phyloP scores from a whole-genome alignment of 768 basidiomycete species.

The Suillus fuscotomentosus region DNA sequence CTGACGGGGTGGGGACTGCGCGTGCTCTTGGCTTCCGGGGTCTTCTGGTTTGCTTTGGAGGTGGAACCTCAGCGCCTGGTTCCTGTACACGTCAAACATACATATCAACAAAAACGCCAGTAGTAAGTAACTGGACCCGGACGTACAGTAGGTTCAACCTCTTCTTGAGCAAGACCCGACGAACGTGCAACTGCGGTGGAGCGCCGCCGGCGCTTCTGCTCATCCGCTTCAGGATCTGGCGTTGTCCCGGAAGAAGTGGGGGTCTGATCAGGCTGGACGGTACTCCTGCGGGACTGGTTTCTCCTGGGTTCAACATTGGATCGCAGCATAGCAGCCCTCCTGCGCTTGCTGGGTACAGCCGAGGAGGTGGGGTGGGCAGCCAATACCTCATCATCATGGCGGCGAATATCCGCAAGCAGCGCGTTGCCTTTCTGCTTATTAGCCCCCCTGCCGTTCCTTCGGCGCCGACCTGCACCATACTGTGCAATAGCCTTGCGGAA shows the following conservation, averaged over 20 bases:
- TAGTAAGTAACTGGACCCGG: neutral
- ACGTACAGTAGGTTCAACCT: slow-evolving; percentile 16
- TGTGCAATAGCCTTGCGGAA: slow-evolving; percentile 75
- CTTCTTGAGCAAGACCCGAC: slow-evolving; percentile 29
- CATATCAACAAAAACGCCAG: neutral
- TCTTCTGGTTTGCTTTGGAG: slow-evolving; percentile 29
- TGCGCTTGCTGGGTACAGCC: slow-evolving; percentile 35
- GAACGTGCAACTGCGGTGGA: slow-evolving; percentile 27
- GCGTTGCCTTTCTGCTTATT: slow-evolving; percentile 83
- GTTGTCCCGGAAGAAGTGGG: slow-evolving; percentile 44
- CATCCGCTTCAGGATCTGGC: slow-evolving; percentile 71
- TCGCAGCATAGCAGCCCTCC: slow-evolving; percentile 31
- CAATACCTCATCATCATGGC: slow-evolving; percentile 56
- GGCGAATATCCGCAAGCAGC: slow-evolving; percentile 75
- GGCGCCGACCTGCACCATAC: slow-evolving; percentile 65
- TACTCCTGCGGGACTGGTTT: slow-evolving; percentile 36
- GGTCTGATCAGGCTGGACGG: slow-evolving; percentile 47
- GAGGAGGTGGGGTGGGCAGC: slow-evolving; percentile 25
- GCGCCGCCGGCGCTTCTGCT: slow-evolving; percentile 40
- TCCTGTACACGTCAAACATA: slow-evolving; percentile 3
- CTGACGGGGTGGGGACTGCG: slow-evolving; percentile 22
- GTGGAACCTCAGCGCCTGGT: slow-evolving; percentile 30
- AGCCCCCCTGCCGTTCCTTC: slow-evolving; percentile 47
- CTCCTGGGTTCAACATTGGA: slow-evolving; percentile 34
- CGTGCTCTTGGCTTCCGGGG: slow-evolving; percentile 31